Base-by-base conservation (phyloP, 1,139 yeast genomes). In the Zhuliangozyma blackwelliae region DNA sequence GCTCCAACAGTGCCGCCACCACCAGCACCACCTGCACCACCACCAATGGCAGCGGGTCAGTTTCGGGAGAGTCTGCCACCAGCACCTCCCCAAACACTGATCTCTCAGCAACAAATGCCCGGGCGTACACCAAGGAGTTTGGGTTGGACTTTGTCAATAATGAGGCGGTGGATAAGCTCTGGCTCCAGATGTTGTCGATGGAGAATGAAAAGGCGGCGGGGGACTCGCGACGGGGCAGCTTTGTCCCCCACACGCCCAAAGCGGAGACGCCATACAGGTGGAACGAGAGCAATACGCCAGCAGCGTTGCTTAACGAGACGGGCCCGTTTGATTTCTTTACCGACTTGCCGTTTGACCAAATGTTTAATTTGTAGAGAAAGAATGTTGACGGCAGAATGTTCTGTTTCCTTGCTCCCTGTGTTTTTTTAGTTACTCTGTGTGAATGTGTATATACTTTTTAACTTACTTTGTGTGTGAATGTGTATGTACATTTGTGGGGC, bases 171-270 rank as follows among this genome's bases (percentile, higher is more conserved):
- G 75, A 68, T 46, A 58, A 60, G 38, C 44, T 67, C 21, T 68
- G 74, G 74, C 43, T 61, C 28, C 68, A 64, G 38, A 55, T 68
- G 51, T 51, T 65, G 16, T 51, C 55, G n/a, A 51, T 59, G 52
- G 65, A 64, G 36, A 54, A 59, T 28, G 67, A 57, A 22, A 23
- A 29, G 39, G 16, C 13, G 35, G 27, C 13, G 29, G 16, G 16
- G 16, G 25, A 33, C 11, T 16, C 31, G 31, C 10, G 27, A 12
- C 13, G 29, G 16, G 12, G 25, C 12, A 29, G 29, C 20, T 23
- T 27, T 25, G 25, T 23, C 9, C 29, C 22, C 25, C 31, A 13
- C 16, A 25, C 19, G 28, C 30, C 29, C 43, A 29, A 21, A 34
- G 16, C 27, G 35, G 22, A 28, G 34, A 25, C 9, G 19, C 22